Base-by-base conservation (phyloP, 164 flowering plant genomes). In the Tetracentron sinense region DNA sequence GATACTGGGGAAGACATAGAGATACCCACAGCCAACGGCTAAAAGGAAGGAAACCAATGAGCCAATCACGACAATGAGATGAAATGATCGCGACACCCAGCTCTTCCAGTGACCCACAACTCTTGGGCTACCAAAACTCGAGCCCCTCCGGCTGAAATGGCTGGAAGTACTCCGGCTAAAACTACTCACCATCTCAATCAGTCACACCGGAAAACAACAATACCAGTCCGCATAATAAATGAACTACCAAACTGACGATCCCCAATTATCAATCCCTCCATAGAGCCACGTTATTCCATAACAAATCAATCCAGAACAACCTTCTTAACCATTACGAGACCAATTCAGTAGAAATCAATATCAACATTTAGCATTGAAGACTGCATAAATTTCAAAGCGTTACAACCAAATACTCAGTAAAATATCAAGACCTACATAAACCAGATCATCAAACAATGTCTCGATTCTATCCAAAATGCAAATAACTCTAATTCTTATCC, bases 1-100 rank as follows among this genome's bases (percentile, higher is more conserved):
- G 46, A 82, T 69, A 55, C 70, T 80, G 3, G 94, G 92, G 10
- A 83, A 70, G 14, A 82, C 75, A 66, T 77, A 73, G 0, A 83
- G 0, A 66, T 83, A 90, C n/a, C 84, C 85, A 61, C 81, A 74
- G 28, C 72, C 72, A 51, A 82, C 54, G 16, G 77, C 79, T 15
- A 82, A 16, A 19, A 74, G 14, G 61, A 85, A 79, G 3, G 84
- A 72, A 25, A 83, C 56, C 38, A 80, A 50, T 30, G 71, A 58
- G n/a, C 83, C 81, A 42, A 79, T 56, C 19, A 73, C 51, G 22
- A 88, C 38, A 33, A 79, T 35, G 11, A 71, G 61, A 25, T 50
- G 76, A 69, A 80, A 71, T 17, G 69, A 61, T 3, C 69, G 74
- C 5, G 82, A 75, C 22, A 74, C 65, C 75, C 72, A 76, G 60